Base-by-base conservation (phyloP, 805 yeast genomes). In the Ogataea ganodermae region DNA sequence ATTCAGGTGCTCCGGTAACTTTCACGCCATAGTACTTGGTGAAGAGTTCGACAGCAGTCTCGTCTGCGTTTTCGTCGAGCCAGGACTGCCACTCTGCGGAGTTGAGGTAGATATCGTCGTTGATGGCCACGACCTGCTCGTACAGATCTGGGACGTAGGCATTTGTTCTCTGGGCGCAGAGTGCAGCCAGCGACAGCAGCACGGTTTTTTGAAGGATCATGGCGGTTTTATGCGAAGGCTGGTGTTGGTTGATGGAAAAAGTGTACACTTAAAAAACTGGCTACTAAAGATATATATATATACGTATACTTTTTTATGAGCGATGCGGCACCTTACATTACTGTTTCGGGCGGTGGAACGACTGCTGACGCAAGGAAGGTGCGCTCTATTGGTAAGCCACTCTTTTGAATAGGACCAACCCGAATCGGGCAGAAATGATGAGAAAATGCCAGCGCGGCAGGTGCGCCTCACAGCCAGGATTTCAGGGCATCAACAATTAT, bases 61-160 rank as follows among this genome's bases (percentile, higher is more conserved):
- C 35, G 31, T 40, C 35, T 10, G 33, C 13, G 45, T 50, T 40
- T 12, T 41, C 45, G 14, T 42, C 21, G 20, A 44, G 20, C 41
- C 42, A 50, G 21, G 40, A 35, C 20, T 44, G 46, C 54, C 54
- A 50, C 21, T 44, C 41, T 32, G 43, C 54, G 20, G 41, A 39
- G 37, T 50, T 46, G 49, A 44, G 45, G 35, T 37, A 35, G 28
- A 47, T 36, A 42, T 50, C 54, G 38, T 47, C 51, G 35, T 44
- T 44, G 39, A 50, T 38, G 17, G 51, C 51, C 12, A 35, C 41
- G 26, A 38, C 31, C 18, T 47, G 48, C 20, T 50, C 54, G 31
- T 31, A 35, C 8, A 21, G 13, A 12, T 45, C 40, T n/a, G 46
- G 43, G 6, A 42, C 45, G 18, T 35, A 35, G 4, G 36, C 46